Percentiles rank a stretch among this genome's conserved stretches.
These are phyloP conservation scores for Colletotrichum navitas DNA, from an alignment of 2,329 filamentous ascomycete genomes.

Conservation along the genomic window DNA sequence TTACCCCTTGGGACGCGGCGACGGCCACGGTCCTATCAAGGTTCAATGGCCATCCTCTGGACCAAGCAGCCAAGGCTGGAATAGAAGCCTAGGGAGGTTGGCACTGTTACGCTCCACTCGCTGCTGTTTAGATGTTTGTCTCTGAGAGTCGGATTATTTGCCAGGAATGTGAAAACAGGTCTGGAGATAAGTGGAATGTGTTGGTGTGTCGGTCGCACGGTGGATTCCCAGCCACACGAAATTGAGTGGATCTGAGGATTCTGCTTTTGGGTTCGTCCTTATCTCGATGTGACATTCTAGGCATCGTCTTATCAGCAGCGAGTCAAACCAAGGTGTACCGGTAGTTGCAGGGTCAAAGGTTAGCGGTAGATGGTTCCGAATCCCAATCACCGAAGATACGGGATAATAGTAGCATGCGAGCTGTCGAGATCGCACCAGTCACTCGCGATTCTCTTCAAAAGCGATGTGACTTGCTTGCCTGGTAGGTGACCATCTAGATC, in stretches of 20 bases:
- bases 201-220: slow-evolving; percentile 16
- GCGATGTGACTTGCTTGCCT: neutral
- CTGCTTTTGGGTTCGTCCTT: slow-evolving; percentile 6
- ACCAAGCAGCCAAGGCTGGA: neutral
- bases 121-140: neutral
- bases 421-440: neutral
- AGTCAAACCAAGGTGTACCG: slow-evolving; percentile 9
- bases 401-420: slow-evolving; percentile 13
- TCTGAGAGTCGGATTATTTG: neutral
- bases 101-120: neutral
- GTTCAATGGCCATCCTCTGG: neutral
- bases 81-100: no score
- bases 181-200: slow-evolving; percentile 23
- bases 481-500: neutral
- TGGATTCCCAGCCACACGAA: slow-evolving; percentile 23
- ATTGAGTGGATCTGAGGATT: slow-evolving; percentile 23
- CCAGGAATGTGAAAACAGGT: neutral
- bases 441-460: neutral
- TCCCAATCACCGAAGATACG: neutral
- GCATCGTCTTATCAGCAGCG: slow-evolving; percentile 22
- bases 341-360: slow-evolving; percentile 18
- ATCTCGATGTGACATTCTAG: slow-evolving; percentile 27
- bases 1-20: neutral
- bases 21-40: neutral
- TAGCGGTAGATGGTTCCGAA: slow-evolving; percentile 3